Base-by-base conservation (phyloP, 176 grass and related monocot genomes). In the Guadua angustifolia region DNA sequence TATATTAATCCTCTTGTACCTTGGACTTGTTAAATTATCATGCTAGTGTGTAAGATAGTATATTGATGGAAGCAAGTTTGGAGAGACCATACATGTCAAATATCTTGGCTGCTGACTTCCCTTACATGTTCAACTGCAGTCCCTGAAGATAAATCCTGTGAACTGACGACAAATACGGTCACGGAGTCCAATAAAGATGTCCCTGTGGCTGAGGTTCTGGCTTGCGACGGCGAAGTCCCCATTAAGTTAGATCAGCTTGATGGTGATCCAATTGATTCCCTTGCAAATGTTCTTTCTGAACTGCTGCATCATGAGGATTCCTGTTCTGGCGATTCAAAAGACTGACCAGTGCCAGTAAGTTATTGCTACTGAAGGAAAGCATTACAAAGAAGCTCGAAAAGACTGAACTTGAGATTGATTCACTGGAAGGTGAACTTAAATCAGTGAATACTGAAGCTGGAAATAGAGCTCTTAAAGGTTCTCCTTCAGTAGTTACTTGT, bases 351-450 rank as follows among this genome's bases (percentile, higher is more conserved):
- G 32, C 84, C 71, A 82, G 83, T 77, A 88, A 96, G 74, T 78
- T 99, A 68, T 82, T 90, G 15, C 50, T 73, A 80, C 88, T 99
- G 76, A 99, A 99, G 64, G 89, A 82, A 58, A 78, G 56, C 66
- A 92, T 96, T 86, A 87, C 91, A 11, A 99, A 92, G 71, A 89
- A 94, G 69, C 86, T 94, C 7, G 97, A 96, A 72, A 96, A 87
- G 79, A 91, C 86, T 75, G 97, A 96, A 88, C 82, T 83, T 45
- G 88, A 96, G 92, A 92, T 99, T 52, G 97, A 99, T 90, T 92
- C 72, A 3, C 78, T 99, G 21, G 97, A 99, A 86, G 89, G 88
- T 19, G 90, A 96, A 84, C 89, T 99, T 40, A 96, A 89, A 74
- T 79, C 77, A 36, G 33, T 86, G 25, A 79, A 50, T 21, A 22